Conservation (phyloP, 176 grass and related monocot genomes). For the Bolboschoenus planiculmis region DNA sequence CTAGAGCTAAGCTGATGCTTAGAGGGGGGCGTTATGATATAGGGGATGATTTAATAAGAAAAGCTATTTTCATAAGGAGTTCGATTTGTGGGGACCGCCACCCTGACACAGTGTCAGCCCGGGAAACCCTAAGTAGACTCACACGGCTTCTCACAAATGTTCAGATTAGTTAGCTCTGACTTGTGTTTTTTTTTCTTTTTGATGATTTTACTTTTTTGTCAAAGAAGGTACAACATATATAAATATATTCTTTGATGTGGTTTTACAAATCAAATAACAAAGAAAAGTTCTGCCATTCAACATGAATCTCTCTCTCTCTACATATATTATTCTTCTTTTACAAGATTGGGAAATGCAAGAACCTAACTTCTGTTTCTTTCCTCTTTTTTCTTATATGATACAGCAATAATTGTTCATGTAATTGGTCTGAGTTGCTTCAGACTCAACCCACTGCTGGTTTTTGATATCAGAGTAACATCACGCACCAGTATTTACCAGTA, state of each 20-base stretch:
- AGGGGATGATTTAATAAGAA: conserved; percentile 87
- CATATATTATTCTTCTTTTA: neutral
- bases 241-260: conserved; percentile 10
- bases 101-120: conserved; percentile 81
- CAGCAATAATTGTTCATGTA: neutral
- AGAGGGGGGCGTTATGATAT: conserved; percentile 77
- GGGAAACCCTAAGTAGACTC: conserved; percentile 90
- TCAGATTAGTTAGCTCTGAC: conserved; percentile 68
- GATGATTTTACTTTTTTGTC: conserved; percentile 8
- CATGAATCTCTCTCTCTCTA: conserved; percentile 1
- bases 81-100: conserved; percentile 89
- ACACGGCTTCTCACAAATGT: conserved; percentile 95
- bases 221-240: conserved; percentile 19
- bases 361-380: neutral
- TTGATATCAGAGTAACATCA: neutral
- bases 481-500: neutral
- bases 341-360: neutral
- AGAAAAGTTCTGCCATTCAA: conserved; percentile 3
- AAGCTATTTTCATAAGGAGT: conserved; percentile 90
- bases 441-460: neutral
- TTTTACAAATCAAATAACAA: conserved; percentile 26
- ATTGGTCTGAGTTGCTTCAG: neutral
- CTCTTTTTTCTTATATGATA: neutral
- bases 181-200: conserved; percentile 20
- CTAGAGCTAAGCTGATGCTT: conserved; percentile 85